A percentile compares a stretch with the other conserved stretches of the same genome.
Evolutionary conservation across 2,329 filamentous ascomycete species (phyloP).

Genomic region (Scortechinia acanthostroma): DNA sequence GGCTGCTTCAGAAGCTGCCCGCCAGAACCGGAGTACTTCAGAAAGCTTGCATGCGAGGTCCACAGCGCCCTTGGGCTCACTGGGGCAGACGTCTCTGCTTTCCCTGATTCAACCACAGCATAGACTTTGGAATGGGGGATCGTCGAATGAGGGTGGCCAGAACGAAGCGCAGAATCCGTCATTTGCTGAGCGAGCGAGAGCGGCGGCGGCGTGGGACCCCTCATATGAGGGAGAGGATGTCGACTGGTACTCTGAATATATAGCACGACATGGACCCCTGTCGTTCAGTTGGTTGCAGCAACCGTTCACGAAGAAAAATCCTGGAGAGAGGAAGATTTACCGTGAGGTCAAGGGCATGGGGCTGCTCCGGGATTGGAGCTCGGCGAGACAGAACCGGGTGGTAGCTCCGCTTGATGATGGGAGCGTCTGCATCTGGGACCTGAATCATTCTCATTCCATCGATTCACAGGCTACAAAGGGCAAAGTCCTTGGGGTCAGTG

Average conservation of each 20-base stretch:
- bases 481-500: slow-evolving; percentile 1
- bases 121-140: too few relatives aligned
- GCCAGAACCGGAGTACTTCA: not conserved
- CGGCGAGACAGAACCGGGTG: not conserved
- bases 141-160: not conserved
- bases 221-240: not conserved
- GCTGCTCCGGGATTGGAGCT: slow-evolving; percentile 1
- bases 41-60: not conserved
- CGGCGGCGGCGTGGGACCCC: not conserved
- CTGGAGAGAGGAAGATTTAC: not conserved
- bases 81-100: not conserved
- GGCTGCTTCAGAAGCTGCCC: not conserved
- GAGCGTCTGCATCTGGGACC: slow-evolving; percentile 1
- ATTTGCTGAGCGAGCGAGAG: not conserved
- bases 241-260: slow-evolving; percentile 2
- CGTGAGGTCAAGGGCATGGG: not conserved
- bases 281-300: not conserved
- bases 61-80: not conserved
- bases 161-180: not conserved
- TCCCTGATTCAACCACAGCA: not conserved
- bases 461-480: not conserved
- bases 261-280: not conserved
- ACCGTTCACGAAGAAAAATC: not conserved
- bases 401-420: not conserved
- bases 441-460: not conserved